Evolutionary conservation across 805 yeast species (phyloP), one percentile per base, ranked within the genome.

Genomic region (Tetrapisispora pingtungensis): DNA sequence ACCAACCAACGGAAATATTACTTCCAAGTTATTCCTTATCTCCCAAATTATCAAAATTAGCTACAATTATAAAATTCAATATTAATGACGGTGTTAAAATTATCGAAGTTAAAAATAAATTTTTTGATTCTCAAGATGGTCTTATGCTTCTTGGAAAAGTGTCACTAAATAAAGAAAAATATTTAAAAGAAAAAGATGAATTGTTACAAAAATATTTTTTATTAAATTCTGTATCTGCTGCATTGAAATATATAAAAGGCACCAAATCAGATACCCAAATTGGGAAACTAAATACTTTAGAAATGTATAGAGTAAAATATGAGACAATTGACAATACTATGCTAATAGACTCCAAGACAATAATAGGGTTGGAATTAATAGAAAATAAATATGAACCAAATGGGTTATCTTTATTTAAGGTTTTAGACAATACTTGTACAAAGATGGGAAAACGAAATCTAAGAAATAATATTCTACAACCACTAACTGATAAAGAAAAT

Each of bases 371-470:
- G 6, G 74, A 73, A 41, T 49, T 74, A 20, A 53, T 66, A 1
- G 63, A 65, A 10, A 71, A 67, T 49, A 53, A 56, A 2, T 38
- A 53, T 5, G 62, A 59, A 7, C 51, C 51, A 17, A 57, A 51
- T 8, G 68, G 66, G 0, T 40, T 57, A 8, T 61, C 70, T 0
- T 53, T 74, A 7, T 59, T 64, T 27, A 68, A 66, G 22, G 58
- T 61, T 34, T 47, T 73, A 36, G 64, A 73, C 48, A 49, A 54
- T 1, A 71, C 75, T 0, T 46, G 53, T 0, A 73, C 78, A 0
- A 68, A 64, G 42, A 74, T 73, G 78, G 78, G 78, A 0, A 57
- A 54, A 14, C 49, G 77, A 41, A 46, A 66, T 7, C 52, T 74
- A 40, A 62, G 65, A 47, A 68, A 61, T 31, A 71, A 64, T 42